Base-by-base conservation (phyloP, 345 rosid species). In the Populus ilicifolia region DNA sequence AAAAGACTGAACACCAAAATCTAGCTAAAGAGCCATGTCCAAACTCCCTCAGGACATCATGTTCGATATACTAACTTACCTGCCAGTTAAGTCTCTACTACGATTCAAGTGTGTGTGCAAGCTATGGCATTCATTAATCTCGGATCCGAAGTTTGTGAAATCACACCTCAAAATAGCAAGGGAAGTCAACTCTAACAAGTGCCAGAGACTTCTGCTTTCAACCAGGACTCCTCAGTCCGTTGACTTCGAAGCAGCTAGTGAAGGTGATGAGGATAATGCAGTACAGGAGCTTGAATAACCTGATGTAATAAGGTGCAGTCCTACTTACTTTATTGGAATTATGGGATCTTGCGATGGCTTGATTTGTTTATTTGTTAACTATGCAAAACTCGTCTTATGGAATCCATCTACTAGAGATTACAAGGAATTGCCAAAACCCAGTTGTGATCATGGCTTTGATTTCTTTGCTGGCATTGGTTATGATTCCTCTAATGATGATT, bases 291-390 rank as follows among this genome's bases (percentile, higher is more conserved):
- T 75, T 7, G 8, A 36, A 10, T 75, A 39, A 46, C 71, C 71
- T 29, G 46, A 13, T 2, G 52, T 21, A 2, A 27, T 75, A 17
- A 75, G 64, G n/a, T 67, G 56, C 5, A 48, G 52, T 30, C n/a
- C 36, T 17, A 0, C 9, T 21, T 10, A 4, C 38, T 46, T 21
- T 9, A 39, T 75, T 21, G 29, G 5, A 23, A 73, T 84, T 59
- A 41, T 81, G 71, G 85, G 88, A 70, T 82, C 86, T 8, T 85
- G 85, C 41, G 41, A 87, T 43, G 90, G 90, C 18, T 67, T 85
- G 80, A 30, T 84, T 12, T 84, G 85, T 17, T 61, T 81, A 75
- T 72, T 61, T 12, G 80, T 78, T 18, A 84, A 79, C 35, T 67
- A 61, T 73, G 59, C 63, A 10, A 61, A 67, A 25, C 9, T 84